Evolutionary conservation across 192 early-diverging fungal species (phyloP).

Genomic region (Phlyctochytrium arcticum): DNA sequence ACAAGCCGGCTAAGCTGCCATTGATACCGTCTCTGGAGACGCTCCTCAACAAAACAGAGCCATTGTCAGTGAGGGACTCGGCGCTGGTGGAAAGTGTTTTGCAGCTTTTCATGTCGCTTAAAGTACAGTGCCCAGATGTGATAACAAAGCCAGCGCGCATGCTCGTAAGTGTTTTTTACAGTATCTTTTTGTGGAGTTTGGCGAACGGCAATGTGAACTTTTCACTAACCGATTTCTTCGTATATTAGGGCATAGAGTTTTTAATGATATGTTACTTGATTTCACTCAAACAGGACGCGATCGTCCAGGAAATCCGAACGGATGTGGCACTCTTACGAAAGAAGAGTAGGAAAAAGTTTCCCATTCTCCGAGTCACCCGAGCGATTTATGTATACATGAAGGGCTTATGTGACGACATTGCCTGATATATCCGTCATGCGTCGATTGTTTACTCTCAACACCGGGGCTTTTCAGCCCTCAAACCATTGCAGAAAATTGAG

Average conservation of each 20-base stretch:
- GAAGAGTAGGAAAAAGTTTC: constrained; percentile 6
- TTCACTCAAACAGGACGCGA: background rate
- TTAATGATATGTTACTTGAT: constrained; percentile 16
- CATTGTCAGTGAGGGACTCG: background rate
- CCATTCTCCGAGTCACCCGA: constrained; percentile 9
- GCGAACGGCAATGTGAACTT: background rate
- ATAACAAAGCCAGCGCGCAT: background rate
- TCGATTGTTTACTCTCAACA: too few relatives aligned
- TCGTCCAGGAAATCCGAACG: background rate
- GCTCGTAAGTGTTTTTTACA: background rate
- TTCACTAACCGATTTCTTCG: background rate
- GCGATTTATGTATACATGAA: constrained; percentile 13
- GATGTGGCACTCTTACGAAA: constrained; percentile 7
- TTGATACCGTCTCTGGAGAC: background rate
- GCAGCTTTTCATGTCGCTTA: background rate
- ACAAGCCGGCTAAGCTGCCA: background rate
- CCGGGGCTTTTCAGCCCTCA: too few relatives aligned
- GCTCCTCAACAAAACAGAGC: background rate
- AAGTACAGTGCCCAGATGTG: background rate
- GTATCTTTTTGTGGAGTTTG: too few relatives aligned
- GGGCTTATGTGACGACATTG: too few relatives aligned
- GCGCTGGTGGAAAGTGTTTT: background rate
- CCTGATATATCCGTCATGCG: too few relatives aligned
- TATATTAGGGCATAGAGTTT: constrained; percentile 17
- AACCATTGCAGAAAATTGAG: too few relatives aligned